phyloP scores from a whole-genome alignment of 441 rosid species.

The Omphalea diandra region DNA sequence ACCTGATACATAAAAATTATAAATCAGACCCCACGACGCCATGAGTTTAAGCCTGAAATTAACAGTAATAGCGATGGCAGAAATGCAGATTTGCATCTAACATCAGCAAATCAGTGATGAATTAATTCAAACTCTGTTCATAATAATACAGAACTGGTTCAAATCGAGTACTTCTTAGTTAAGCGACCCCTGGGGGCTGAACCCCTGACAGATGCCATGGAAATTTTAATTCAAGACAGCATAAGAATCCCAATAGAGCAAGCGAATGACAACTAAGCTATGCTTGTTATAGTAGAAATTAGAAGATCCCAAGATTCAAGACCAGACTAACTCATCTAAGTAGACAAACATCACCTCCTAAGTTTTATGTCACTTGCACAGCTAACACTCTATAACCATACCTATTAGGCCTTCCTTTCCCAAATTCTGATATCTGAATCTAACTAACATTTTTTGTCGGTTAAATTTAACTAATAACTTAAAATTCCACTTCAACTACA shows the following conservation, averaged over 20 bases:
- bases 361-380: too few species aligned
- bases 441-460: too few species aligned
- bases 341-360: not conserved
- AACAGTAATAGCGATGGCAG: too few species aligned
- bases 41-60: too few species aligned
- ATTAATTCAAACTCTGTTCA: too few species aligned
- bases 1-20: too few species aligned
- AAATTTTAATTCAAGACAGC: not conserved
- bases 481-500: not conserved
- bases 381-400: too few species aligned
- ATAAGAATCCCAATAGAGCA: not conserved
- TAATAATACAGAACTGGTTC: not conserved
- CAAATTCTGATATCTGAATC: too few species aligned
- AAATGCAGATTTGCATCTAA: too few species aligned
- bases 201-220: not conserved
- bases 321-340: not conserved
- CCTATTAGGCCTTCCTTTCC: too few species aligned
- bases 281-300: not conserved
- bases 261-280: not conserved
- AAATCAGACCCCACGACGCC: too few species aligned
- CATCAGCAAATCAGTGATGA: not conserved
- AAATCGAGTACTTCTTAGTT: not conserved
- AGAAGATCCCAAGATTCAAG: constrained; percentile 4
- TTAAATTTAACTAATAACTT: not conserved
- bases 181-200: not conserved